Conservation (phyloP, 257 asterid genomes). For the Nicotiana otophora region DNA sequence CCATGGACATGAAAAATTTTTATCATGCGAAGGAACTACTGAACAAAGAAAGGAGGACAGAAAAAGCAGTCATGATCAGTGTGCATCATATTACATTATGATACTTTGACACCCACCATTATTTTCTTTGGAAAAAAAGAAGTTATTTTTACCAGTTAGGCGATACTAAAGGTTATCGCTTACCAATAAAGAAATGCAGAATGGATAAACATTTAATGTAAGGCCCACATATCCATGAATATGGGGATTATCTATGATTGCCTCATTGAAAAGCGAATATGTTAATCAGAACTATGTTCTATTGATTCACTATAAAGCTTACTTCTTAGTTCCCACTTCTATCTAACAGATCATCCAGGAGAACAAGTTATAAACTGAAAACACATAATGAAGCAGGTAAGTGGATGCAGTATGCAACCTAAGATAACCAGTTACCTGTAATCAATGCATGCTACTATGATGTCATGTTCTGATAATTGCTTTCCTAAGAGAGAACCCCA, state of each 20-base stretch:
- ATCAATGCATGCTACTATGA: conserved; percentile 93
- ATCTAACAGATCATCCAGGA: background rate
- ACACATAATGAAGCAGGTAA: background rate
- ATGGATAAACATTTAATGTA: background rate
- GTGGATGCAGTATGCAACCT: background rate
- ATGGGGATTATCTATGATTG: background rate
- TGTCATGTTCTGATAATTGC: conserved; percentile 85
- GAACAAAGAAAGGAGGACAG: background rate
- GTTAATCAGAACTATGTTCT: background rate
- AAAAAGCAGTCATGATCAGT: background rate
- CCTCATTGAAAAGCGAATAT: background rate
- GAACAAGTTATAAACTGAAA: background rate
- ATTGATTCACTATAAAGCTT: background rate
- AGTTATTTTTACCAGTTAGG: background rate
- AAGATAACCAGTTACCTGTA: conserved; percentile 56
- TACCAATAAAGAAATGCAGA: background rate
- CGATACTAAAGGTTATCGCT: background rate
- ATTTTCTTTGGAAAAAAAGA: background rate
- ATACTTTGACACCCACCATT: background rate
- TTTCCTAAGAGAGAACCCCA: conserved; percentile 96
- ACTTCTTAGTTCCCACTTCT: background rate
- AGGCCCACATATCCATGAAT: background rate
- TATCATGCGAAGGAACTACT: background rate
- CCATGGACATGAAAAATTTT: background rate
- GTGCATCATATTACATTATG: background rate